A percentile compares a stretch with the other conserved stretches of the same genome.
phyloP scores from a whole-genome alignment of 1,284 basidiomycete species.

The Puccinia coronata region DNA sequence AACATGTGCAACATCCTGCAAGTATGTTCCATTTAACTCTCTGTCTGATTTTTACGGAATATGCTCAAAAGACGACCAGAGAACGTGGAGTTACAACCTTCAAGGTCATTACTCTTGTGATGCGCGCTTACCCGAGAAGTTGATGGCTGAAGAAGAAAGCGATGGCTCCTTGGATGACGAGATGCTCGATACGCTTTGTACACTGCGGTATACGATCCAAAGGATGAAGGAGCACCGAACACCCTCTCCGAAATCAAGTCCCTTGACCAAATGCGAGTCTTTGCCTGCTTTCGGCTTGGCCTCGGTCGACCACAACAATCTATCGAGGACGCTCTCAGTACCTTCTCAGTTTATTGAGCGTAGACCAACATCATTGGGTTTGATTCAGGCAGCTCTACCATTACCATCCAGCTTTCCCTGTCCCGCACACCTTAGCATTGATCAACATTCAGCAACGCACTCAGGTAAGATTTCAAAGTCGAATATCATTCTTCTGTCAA shows the following conservation, averaged over 20 bases:
- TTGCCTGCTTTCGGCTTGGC: neutral
- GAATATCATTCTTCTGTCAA: neutral
- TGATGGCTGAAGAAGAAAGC: neutral
- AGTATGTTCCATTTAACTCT: neutral
- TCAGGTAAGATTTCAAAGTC: neutral
- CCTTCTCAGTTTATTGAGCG: neutral
- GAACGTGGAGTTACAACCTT: neutral
- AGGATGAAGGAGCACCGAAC: neutral
- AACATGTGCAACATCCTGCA: neutral
- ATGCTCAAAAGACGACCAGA: neutral
- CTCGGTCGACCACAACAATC: neutral
- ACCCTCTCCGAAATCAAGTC: neutral
- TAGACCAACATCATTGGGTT: neutral
- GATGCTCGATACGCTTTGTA: conserved; percentile 15
- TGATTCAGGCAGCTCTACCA: neutral
- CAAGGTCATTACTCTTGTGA: neutral
- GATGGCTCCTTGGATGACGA: conserved; percentile 3
- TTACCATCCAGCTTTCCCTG: neutral
- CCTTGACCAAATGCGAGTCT: neutral
- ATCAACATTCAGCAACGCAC: neutral
- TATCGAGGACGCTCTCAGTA: neutral
- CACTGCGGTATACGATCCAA: neutral
- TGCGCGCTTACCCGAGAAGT: neutral
- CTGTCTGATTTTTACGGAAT: neutral
- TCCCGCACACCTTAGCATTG: neutral